Conservation (phyloP, 192 early-diverging fungal species). For the Geranomyces michiganensis region DNA sequence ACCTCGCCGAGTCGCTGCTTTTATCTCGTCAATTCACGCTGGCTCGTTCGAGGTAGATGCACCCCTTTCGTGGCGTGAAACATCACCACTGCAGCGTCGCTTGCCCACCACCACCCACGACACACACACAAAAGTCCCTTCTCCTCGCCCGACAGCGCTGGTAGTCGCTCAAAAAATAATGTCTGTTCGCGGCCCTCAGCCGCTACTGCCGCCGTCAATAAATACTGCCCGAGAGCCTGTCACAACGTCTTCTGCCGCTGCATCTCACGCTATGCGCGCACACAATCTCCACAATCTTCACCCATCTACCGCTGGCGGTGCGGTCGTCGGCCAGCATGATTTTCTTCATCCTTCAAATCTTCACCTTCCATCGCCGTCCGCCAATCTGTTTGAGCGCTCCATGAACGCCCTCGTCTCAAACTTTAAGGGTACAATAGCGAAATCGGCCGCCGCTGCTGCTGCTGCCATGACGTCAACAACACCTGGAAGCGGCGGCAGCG, state of each 20-base stretch:
- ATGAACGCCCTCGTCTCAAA: slow-evolving; percentile 47
- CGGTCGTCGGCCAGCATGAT: not conserved
- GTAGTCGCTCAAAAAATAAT: not conserved
- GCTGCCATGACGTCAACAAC: too few species aligned
- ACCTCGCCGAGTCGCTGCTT: too few species aligned
- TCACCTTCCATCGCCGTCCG: slow-evolving; percentile 43
- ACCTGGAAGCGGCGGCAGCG: not conserved
- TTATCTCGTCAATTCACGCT: too few species aligned
- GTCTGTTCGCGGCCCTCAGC: not conserved
- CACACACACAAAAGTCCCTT: not conserved
- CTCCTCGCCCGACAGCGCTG: not conserved
- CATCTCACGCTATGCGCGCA: too few species aligned
- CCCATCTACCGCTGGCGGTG: not conserved
- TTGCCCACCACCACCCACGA: slow-evolving; percentile 4
- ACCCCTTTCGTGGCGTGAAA: too few species aligned
- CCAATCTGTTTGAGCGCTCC: slow-evolving; percentile 42
- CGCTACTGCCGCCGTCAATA: not conserved
- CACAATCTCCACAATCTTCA: not conserved
- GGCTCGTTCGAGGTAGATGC: too few species aligned
- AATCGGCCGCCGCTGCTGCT: not conserved
- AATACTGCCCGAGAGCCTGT: too few species aligned
- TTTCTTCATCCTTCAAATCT: slow-evolving; percentile 13
- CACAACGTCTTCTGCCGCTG: too few species aligned
- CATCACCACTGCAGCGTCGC: too few species aligned
- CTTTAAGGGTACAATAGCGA: slow-evolving; percentile 33